Conservation (phyloP, 1,139 yeast species). For the Taphrina deformans region DNA sequence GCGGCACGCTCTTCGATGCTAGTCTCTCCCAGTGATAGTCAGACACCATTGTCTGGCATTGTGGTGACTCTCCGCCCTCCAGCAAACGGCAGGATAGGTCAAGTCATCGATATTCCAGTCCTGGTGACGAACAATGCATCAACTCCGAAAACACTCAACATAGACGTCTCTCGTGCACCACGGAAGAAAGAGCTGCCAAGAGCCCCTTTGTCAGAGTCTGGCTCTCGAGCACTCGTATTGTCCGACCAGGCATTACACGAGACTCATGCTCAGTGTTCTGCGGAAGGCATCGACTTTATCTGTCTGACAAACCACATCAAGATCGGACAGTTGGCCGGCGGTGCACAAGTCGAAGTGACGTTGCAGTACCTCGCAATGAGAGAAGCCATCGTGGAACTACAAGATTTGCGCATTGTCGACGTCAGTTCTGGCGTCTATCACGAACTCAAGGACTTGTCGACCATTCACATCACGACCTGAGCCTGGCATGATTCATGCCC, state of each 20-base stretch:
- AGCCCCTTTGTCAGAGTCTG: neutral
- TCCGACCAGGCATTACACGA: neutral
- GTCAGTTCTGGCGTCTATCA: neutral
- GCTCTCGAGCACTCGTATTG: neutral
- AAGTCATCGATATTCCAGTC: neutral
- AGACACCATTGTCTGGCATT: neutral
- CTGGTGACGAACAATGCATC: neutral
- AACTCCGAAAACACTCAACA: neutral
- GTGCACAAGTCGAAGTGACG: neutral
- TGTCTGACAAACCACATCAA: slow-evolving; percentile 5
- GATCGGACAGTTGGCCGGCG: neutral
- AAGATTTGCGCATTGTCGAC: slow-evolving; percentile 12
- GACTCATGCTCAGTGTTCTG: neutral
- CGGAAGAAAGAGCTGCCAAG: neutral
- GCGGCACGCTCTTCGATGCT: neutral
- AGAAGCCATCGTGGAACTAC: neutral
- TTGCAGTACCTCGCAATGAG: slow-evolving; percentile 5
- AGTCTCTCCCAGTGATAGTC: neutral
- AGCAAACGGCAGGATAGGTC: neutral
- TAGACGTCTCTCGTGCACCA: slow-evolving; percentile 1
- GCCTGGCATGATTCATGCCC: too few relatives aligned
- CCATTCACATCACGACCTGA: neutral
- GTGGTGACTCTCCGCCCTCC: neutral
- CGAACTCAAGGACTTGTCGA: slow-evolving; percentile 4
- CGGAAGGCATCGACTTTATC: neutral